phyloP scores from a whole-genome alignment of 768 basidiomycete species.

The Amanita brunnescens region DNA sequence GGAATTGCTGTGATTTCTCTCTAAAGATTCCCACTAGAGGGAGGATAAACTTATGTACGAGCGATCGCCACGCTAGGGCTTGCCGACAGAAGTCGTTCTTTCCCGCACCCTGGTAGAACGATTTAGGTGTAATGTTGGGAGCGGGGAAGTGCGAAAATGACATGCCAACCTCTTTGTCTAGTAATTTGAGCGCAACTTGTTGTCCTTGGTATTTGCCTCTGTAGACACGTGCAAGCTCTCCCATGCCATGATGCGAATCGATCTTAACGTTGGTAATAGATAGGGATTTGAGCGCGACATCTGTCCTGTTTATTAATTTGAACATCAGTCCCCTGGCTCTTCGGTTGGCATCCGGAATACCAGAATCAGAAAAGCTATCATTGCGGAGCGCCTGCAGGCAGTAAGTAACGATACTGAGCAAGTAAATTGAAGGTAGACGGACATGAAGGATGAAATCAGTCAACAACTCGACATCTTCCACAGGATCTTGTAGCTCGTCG shows the following conservation, averaged over 20 bases:
- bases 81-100: not conserved
- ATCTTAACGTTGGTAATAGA: not conserved
- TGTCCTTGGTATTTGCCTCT: not conserved
- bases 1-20: not conserved
- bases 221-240: not conserved
- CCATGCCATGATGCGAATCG: not conserved
- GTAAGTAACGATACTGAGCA: not conserved
- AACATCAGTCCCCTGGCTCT: not conserved
- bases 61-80: not conserved
- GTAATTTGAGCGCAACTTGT: not conserved
- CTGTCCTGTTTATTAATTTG: not conserved
- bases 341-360: not conserved
- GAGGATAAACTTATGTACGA: not conserved
- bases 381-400: not conserved
- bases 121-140: not conserved
- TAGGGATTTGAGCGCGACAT: not conserved
- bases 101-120: not conserved
- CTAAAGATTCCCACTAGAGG: not conserved
- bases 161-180: not conserved
- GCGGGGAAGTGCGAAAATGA: too few relatives aligned
- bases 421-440: not conserved
- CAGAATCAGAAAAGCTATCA: not conserved
- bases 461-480: not conserved
- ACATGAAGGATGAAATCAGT: slow-evolving; percentile 1
- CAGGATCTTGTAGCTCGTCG: too few relatives aligned